Evolutionary conservation across 2,329 filamentous ascomycete genomes (phyloP), one percentile per base, ranked within the genome.

Genomic region (Bipolaris bicolor): DNA sequence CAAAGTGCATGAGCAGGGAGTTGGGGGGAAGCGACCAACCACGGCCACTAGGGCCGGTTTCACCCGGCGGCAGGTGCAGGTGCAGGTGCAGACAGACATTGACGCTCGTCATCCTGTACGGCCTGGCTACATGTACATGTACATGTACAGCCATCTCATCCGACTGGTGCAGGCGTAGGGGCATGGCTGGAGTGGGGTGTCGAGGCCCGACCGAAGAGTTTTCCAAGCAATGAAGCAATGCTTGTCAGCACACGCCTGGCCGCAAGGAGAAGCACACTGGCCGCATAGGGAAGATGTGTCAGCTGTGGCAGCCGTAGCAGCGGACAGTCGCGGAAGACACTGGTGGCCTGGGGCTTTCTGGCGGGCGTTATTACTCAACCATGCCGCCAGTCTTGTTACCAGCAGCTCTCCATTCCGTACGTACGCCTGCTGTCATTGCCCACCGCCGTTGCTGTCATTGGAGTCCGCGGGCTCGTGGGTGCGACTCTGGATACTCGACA

Each of bases 291-390:
- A 52, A 15, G 22, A 20, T 47, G 49, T 22, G 15, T 7, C 13
- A 10, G 31, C 51, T 53, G 54, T 53, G 57, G 57, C 57, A 54
- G 57, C 57, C 29, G 24, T 15, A 33, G 48, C 31, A 39, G 49
- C 49, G 20, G 49, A 47, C 46, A 5, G 33, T n/a, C 5, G 41
- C 40, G 31, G 31, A 52, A 41, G 31, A 15, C 40, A 18, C 10
- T 16, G 34, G 22, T 16, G 20, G 34, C 34, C 10, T 10, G 40
- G n/a, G 40, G 22, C 40, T 26, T 26, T 43, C 13, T 43, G 22
- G 24, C 40, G 1, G n/a, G 22, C 11, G 20, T 43, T 43, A 43
- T 43, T 13, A 31, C 10, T 31, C 29, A 5, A 31, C 29, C 29
- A 13, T 31, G 29, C 5, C 10, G 29, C 29, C 29, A 31, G 29